Percentiles rank a stretch among this genome's conserved stretches.
These are phyloP conservation scores for Amorphotheca resinae DNA, from an alignment of 495 filamentous ascomycete genomes.

Conservation along the genomic window DNA sequence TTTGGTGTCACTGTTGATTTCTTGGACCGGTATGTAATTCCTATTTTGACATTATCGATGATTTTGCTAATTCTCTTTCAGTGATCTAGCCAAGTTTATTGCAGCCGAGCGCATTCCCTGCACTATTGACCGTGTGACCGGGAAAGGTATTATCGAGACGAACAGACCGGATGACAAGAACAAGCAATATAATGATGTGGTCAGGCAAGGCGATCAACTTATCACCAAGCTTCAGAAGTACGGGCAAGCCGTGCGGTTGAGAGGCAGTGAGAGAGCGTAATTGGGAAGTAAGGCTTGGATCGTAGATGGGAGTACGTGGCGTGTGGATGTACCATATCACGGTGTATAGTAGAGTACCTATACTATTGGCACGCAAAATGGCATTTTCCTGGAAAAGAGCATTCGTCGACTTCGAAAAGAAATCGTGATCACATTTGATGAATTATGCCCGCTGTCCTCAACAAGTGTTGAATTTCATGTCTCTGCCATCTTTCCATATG, in stretches of 20 bases:
- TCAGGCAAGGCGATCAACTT: slow-evolving; percentile 90
- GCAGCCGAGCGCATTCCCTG: slow-evolving; percentile 86
- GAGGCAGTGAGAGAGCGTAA: slow-evolving; percentile 79
- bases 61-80: slow-evolving; percentile 26
- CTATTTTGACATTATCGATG: background rate
- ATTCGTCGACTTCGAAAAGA: too few relatives aligned
- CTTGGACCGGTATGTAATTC: slow-evolving; percentile 63
- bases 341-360: slow-evolving; percentile 4
- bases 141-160: slow-evolving; percentile 91
- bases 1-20: slow-evolving; percentile 96
- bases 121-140: slow-evolving; percentile 84
- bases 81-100: slow-evolving; percentile 94
- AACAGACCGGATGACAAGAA: slow-evolving; percentile 97
- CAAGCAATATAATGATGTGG: slow-evolving; percentile 94
- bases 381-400: too few relatives aligned
- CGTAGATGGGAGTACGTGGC: background rate
- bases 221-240: slow-evolving; percentile 99
- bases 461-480: too few relatives aligned
- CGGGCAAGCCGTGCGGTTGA: slow-evolving; percentile 84
- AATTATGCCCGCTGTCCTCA: too few relatives aligned
- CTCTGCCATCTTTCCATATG: too few relatives aligned
- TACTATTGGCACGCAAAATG: background rate
- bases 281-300: background rate
- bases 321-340: slow-evolving; percentile 17
- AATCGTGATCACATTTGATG: too few relatives aligned